Base-by-base conservation (phyloP, 805 yeast genomes). In the Kodamaea neixiangensis region DNA sequence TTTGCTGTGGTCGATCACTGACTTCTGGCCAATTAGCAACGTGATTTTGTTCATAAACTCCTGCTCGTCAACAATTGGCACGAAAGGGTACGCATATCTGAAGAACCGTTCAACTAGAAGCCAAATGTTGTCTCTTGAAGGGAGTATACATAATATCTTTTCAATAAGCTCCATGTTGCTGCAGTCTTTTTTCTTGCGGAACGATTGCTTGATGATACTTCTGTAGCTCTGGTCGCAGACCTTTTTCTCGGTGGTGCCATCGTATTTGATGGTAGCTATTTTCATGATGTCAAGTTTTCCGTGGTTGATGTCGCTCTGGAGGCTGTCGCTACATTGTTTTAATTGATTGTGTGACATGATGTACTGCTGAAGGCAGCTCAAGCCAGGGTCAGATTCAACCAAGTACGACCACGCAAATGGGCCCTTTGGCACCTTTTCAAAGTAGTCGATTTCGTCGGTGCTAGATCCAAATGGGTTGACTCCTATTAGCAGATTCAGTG, bases 11-110 rank as follows among this genome's bases (percentile, higher is more conserved):
- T 50, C 48, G 6, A 25, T 35, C 17, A 35, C 33, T 10, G 46
- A 35, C 31, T 43, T 52, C 25, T 43, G 53, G 1, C 65, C 65
- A 7, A 61, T 51, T 5, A 61, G 47, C 5, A 51, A 39, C 1
- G 55, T 44, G 3, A 58, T 45, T 18, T 60, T 58, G 19, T 51
- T 50, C 38, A 52, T 43, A 22, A 60, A 60, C 14, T 58, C 57
- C n/a, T 53, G 58, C 35, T 60, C 63, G 35, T 60, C 64, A 42
- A 60, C 44, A 22, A 53, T 57, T 1, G 64, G 64, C 50, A 52
- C 51, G 44, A 56, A 60, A 2, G 60, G 54, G 42, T 59, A 60
- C 5, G 54, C 53, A 34, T 51, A 54, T 7, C 47, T 48, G 42
- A 60, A 60, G 44, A 54, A 60, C 3, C 63, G 54, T 21, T 51